Evolutionary conservation across 192 early-diverging fungal species (phyloP).

Genomic region (Mortierella antarctica): DNA sequence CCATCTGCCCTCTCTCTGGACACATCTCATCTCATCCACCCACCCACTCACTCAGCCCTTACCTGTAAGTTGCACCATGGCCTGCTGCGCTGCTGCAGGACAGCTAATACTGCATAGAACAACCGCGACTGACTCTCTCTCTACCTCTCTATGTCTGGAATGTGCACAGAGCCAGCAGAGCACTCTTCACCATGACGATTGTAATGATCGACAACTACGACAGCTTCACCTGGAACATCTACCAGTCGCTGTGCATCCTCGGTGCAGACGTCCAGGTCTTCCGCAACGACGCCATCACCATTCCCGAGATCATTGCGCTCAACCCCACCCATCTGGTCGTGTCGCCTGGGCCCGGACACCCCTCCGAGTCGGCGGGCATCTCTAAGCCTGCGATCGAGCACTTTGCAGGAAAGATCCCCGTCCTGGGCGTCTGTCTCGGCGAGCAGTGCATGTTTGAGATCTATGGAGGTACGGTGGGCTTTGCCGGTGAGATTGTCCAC

Average conservation of each 20-base stretch:
- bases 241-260: conserved; percentile 91
- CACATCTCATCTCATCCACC: neutral
- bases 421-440: conserved; percentile 97
- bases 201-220: conserved; percentile 99
- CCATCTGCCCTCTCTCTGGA: neutral
- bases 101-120: neutral
- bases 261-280: conserved; percentile 94
- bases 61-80: neutral
- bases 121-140: too few relatives aligned
- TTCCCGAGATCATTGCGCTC: conserved; percentile 84
- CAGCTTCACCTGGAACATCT: conserved; percentile 98
- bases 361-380: conserved; percentile 88
- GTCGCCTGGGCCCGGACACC: conserved; percentile 97
- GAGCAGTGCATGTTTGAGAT: conserved; percentile 98
- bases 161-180: neutral
- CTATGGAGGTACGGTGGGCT: conserved; percentile 92
- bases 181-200: conserved; percentile 62
- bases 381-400: conserved; percentile 86
- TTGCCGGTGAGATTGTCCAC: conserved; percentile 97
- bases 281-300: conserved; percentile 93
- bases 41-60: conserved; percentile 2
- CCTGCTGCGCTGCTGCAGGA: neutral
- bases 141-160: neutral
- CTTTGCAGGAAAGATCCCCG: conserved; percentile 95
- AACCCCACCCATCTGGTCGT: conserved; percentile 95